Evolutionary conservation across 768 basidiomycete species (phyloP), one percentile per base, ranked within the genome.

Genomic region (Cystobasidium onofrii): DNA sequence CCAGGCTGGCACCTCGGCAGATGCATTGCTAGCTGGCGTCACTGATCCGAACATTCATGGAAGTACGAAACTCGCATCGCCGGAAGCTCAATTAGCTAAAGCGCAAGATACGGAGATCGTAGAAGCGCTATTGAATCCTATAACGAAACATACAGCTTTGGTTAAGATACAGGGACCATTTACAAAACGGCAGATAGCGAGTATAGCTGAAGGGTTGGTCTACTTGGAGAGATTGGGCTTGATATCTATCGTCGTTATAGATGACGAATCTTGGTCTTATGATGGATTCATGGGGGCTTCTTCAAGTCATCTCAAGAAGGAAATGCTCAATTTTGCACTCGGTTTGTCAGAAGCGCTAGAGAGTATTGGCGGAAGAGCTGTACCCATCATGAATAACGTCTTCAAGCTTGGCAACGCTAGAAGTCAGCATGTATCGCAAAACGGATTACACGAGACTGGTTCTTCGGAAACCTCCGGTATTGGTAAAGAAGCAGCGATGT

Each of bases 101-200:
- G 20, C 6, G 54, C 13, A 50, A 50, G 31, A 67, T 54, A 33
- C 44, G 18, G 50, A 54, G 27, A 29, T 75, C 25, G 54, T 62
- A 18, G 71, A 75, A 46, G 50, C 62, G 20, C 33, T 75, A 20
- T 18, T 72, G 27, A 55, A 93, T 78, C 94, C 94, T 6, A 86
- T 90, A 66, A 83, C 87, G 73, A 86, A 88, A 54, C 89, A 91
- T 65, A 95, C 96, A 0, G 92, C 94, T 3, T 87, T 99, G 18
- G 94, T 99, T 77, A 98, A 98, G 82, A 83, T 98, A 1, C 96
- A 98, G 81, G 92, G 94, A 12, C 96, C 96, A 1, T 98, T 98
- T 80, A 89, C 87, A 12, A 89, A 95, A 81, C 85, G 88, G 9
- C 96, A 97, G 78, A 87, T 98, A 73, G 91, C 95, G 76, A 94